Percentiles rank a stretch among this genome's conserved stretches.
phyloP scores from a whole-genome alignment of 2,329 filamentous ascomycete species.

The Ophiostoma sp. region DNA sequence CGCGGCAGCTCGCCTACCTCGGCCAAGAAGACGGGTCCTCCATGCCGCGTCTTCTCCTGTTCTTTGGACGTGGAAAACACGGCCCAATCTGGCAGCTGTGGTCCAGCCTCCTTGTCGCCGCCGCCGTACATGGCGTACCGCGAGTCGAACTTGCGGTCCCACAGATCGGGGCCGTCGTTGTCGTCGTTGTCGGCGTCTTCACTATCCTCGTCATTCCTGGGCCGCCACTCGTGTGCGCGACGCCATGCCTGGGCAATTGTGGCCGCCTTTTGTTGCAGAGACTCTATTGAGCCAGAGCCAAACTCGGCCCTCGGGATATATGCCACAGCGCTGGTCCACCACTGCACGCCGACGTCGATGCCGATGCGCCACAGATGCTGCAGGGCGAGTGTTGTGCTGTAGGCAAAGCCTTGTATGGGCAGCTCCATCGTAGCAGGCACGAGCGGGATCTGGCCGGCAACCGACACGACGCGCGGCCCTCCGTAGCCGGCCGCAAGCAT shows the following conservation, averaged over 20 bases:
- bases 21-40: slow-evolving; percentile 60
- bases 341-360: slow-evolving; percentile 61
- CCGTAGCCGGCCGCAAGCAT: slow-evolving; percentile 33
- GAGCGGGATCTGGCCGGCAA: slow-evolving; percentile 90
- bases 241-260: slow-evolving; percentile 48
- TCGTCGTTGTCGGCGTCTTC: slow-evolving; percentile 48
- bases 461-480: slow-evolving; percentile 46
- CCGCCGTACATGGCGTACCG: slow-evolving; percentile 40
- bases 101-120: slow-evolving; percentile 16
- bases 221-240: slow-evolving; percentile 38
- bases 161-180: slow-evolving; percentile 55
- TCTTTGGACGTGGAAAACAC: slow-evolving; percentile 33
- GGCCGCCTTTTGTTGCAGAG: slow-evolving; percentile 34
- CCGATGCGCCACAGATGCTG: slow-evolving; percentile 90
- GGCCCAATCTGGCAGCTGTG: slow-evolving; percentile 48
- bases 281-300: slow-evolving; percentile 27
- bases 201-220: slow-evolving; percentile 30
- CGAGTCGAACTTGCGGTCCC: slow-evolving; percentile 59
- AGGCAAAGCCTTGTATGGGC: slow-evolving; percentile 37
- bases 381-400: slow-evolving; percentile 66
- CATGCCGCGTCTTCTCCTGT: neutral
- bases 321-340: slow-evolving; percentile 70
- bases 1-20: slow-evolving; percentile 75
- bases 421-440: slow-evolving; percentile 72
- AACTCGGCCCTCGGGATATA: slow-evolving; percentile 54